phyloP scores from a whole-genome alignment of 306 rosid genomes.

The Castanea sativa region DNA sequence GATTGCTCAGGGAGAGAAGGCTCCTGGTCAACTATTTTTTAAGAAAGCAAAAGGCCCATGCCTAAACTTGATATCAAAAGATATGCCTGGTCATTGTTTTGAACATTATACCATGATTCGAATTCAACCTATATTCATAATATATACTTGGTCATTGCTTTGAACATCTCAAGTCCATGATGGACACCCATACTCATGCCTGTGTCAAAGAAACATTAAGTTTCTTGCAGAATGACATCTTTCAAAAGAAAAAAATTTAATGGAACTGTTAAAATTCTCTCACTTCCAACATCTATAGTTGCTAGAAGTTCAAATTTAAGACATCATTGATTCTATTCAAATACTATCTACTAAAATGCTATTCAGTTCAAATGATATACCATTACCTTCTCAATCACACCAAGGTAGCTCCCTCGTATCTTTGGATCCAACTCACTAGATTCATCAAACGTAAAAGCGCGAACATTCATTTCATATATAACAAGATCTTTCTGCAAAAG shows the following conservation, averaged over 20 bases:
- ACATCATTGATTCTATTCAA: not conserved
- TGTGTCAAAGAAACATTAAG: not conserved
- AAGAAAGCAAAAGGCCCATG: not conserved
- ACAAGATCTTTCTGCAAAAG: constrained; percentile 88
- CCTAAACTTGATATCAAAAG: not conserved
- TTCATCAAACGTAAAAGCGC: constrained; percentile 81
- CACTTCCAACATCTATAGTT: constrained; percentile 1
- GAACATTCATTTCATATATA: constrained; percentile 93
- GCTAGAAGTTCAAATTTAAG: constrained; percentile 6
- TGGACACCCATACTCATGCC: not conserved
- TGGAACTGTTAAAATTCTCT: not conserved
- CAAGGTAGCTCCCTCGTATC: constrained; percentile 85
- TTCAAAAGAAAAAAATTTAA: not conserved
- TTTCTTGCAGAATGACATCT: not conserved
- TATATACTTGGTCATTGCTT: too few species aligned
- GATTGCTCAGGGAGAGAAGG: not conserved
- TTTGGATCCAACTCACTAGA: constrained; percentile 71
- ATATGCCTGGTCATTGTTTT: too few species aligned
- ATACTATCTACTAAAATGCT: not conserved
- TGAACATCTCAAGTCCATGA: not conserved
- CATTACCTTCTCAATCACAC: constrained; percentile 92
- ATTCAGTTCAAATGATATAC: constrained; percentile 6
- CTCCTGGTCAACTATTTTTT: not conserved
- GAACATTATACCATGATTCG: too few species aligned
- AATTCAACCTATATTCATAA: too few species aligned